Base-by-base conservation (phyloP, 2,329 filamentous ascomycete species). In the Monosporascus sp. region DNA sequence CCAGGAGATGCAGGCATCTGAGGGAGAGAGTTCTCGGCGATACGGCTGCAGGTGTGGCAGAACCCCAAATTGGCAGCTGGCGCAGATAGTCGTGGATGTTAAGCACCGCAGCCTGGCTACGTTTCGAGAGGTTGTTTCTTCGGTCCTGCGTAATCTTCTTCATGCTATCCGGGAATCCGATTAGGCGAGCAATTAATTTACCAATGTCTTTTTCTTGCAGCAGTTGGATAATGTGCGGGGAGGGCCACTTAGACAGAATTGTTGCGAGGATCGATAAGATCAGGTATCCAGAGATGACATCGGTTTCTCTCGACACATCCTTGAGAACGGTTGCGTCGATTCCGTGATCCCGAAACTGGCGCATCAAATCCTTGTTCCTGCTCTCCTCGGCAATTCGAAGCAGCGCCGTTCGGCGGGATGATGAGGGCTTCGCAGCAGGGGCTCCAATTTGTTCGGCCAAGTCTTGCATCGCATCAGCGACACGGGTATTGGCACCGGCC, bases 321-420 rank as follows among this genome's bases (percentile, higher is more conserved):
- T 80, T 76, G 50, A 91, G 80, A 17, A 97, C 75, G 31, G 80
- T 81, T 51, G 84, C 79, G 56, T 90, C 88, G 52, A 88, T 82
- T 7, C 84, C 83, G 59, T 90, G 86, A 56, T 91, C 86, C 20
- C 88, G 78, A 62, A 96, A 91, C 56, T 88, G 85, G 19, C 78
- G 76, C 27, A 82, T 74, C 61, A 89, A 91, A 1, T 75, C 75
- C 61, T 85, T 84, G 49, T 86, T 74, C 48, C 79, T 78, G 43
- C 86, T 73, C 61, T 82, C 84, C 45, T 78, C 74, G 1, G 78
- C 78, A 43, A 87, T 67, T 57, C 87, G 84, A 5, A 86, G 69
- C 43, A 87, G 69, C 1, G 81, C 82, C 50, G 78, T 78, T 51
- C 84, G 75, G 57, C 84, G 74, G 62, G 81, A 73, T 0, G 81